phyloP scores from a whole-genome alignment of 306 rosid genomes.

The Ormosia semicastrata region DNA sequence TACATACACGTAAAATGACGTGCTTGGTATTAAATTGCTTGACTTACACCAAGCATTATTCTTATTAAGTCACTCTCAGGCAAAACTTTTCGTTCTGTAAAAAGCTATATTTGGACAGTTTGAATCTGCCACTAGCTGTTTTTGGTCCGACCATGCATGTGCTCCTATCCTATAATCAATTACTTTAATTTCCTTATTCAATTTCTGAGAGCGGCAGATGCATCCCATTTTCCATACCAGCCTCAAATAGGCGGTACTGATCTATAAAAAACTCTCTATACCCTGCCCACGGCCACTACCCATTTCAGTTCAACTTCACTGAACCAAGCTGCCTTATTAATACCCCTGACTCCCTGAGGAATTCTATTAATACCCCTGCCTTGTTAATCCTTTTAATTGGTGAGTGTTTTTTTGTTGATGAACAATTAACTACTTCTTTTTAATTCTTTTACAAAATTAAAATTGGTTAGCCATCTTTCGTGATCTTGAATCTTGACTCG shows the following conservation, averaged over 20 bases:
- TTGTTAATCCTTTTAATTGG: neutral
- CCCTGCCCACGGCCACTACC: neutral
- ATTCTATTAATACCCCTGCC: neutral
- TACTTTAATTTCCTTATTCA: neutral
- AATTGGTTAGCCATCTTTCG: neutral
- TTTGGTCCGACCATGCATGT: slow-evolving; percentile 14
- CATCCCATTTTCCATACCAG: neutral
- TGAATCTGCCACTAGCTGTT: neutral
- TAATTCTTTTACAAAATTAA: neutral
- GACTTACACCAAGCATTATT: no score
- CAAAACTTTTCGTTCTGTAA: no score
- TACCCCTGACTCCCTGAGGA: neutral
- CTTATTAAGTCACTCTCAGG: no score
- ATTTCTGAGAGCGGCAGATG: neutral
- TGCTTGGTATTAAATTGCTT: no score
- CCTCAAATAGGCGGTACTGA: neutral
- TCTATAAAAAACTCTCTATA: neutral
- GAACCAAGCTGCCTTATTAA: neutral
- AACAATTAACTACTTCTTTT: no score
- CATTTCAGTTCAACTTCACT: neutral
- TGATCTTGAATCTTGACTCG: neutral
- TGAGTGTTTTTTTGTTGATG: neutral
- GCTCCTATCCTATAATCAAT: neutral
- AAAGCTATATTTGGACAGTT: neutral
- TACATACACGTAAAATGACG: no score